These are phyloP conservation scores for Eucalyptus microcorys DNA, from an alignment of 345 rosid species.

Conservation along the genomic window DNA sequence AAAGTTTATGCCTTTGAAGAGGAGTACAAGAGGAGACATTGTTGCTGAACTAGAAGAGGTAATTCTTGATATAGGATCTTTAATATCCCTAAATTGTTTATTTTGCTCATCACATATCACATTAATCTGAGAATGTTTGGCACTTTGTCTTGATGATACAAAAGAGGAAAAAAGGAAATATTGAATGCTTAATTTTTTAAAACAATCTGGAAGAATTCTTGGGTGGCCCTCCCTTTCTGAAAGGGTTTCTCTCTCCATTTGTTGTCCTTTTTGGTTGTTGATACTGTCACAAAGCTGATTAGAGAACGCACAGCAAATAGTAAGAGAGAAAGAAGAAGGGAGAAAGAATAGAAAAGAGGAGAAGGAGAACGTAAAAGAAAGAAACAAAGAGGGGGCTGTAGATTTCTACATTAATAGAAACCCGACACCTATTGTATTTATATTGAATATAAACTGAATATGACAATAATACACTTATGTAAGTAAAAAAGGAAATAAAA, in stretches of 20 bases:
- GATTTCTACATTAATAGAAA: no score
- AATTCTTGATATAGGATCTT: neutral
- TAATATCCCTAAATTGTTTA: neutral
- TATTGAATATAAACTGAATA: no score
- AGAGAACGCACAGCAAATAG: no score
- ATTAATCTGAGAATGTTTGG: neutral
- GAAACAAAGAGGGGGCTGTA: no score
- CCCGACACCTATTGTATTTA: no score
- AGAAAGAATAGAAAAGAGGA: no score
- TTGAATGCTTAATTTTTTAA: neutral
- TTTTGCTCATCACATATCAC: neutral
- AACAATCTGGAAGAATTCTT: neutral
- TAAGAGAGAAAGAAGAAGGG: no score
- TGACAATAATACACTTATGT: no score
- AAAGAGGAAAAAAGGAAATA: neutral
- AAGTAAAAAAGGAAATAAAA: no score
- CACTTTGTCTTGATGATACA: neutral
- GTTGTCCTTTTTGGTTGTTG: neutral
- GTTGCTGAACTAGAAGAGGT: slow-evolving; percentile 91
- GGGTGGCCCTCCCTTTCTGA: neutral
- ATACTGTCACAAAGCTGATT: no score
- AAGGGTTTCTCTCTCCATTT: neutral
- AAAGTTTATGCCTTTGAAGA: slow-evolving; percentile 73
- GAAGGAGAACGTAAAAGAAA: no score
- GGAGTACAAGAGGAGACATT: slow-evolving; percentile 56